These are phyloP conservation scores for Starmerella floricola DNA, from an alignment of 805 yeast species.

Conservation along the genomic window DNA sequence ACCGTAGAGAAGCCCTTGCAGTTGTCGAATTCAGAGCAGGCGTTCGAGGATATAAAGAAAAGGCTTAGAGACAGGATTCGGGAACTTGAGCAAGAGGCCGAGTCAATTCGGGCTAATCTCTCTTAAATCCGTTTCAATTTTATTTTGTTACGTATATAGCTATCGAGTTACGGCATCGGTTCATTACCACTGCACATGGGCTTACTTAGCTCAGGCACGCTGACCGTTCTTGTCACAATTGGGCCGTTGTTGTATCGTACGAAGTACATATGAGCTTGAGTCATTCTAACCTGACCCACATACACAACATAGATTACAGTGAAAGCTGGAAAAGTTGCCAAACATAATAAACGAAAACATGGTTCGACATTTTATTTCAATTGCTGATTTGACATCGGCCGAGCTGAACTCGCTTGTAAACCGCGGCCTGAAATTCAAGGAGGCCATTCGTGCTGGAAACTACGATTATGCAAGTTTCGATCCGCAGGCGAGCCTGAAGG, in stretches of 20 bases:
- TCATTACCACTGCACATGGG: too few species aligned
- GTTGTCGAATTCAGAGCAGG: neutral
- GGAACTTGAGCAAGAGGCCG: too few species aligned
- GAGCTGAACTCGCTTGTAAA: conserved; percentile 63
- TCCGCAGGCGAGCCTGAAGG: conserved; percentile 49
- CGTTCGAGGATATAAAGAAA: neutral
- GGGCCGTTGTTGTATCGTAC: too few species aligned
- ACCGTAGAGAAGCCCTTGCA: neutral
- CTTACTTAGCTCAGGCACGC: too few species aligned
- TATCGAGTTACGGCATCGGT: too few species aligned
- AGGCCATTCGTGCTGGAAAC: conserved; percentile 23
- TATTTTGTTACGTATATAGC: too few species aligned
- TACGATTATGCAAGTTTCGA: conserved; percentile 35
- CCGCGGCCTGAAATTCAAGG: conserved; percentile 61
- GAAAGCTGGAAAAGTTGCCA: too few species aligned
- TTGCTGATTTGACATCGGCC: conserved; percentile 57
- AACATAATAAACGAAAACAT: conserved; percentile 4
- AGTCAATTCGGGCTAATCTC: too few species aligned
- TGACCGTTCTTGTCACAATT: too few species aligned
- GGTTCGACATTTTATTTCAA: conserved; percentile 59
- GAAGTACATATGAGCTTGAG: neutral
- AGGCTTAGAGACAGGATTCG: neutral
- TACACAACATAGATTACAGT: too few species aligned
- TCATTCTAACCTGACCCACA: neutral
- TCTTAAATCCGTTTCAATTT: too few species aligned